Evolutionary conservation across 1,139 yeast species (phyloP).

Genomic region (Candida tetrigidarum): DNA sequence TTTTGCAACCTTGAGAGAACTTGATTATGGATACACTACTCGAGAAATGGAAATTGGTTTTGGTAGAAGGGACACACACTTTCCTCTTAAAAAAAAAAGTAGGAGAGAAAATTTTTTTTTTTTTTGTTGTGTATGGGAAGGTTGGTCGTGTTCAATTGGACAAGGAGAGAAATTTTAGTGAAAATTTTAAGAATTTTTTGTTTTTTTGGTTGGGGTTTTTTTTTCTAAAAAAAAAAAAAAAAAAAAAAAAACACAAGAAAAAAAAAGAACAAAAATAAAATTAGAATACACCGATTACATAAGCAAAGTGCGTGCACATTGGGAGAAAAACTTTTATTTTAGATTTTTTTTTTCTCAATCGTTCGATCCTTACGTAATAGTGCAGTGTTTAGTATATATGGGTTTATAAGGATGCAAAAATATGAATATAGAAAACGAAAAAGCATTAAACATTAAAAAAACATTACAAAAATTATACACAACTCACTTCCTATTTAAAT

Average conservation of each 20-base stretch:
- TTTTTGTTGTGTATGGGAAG: conserved; percentile 1
- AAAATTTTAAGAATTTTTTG: no score
- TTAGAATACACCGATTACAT: background rate
- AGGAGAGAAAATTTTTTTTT: conserved; percentile 2
- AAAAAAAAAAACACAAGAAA: background rate
- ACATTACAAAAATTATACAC: background rate
- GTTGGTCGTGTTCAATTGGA: conserved; percentile 2
- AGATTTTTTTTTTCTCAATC: no score
- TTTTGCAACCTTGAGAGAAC: conserved; percentile 16
- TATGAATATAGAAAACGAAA: background rate
- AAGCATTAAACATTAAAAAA: no score
- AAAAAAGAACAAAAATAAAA: background rate
- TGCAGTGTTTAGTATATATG: background rate
- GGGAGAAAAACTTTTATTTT: no score
- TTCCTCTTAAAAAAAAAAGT: background rate
- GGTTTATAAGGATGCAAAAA: background rate
- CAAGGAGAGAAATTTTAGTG: conserved; percentile 2
- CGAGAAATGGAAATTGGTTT: conserved; percentile 7
- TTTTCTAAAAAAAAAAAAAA: background rate
- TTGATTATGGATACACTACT: conserved; percentile 14
- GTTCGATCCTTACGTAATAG: background rate
- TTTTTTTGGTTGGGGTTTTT: background rate
- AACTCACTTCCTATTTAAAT: conserved; percentile 13
- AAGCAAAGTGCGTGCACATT: background rate
- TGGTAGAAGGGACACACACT: conserved; percentile 16